These are phyloP conservation scores for Bryoerythrophyllum caledonicum DNA, from an alignment of 225 moss, liverwort and hornwort species.

Conservation along the genomic window DNA sequence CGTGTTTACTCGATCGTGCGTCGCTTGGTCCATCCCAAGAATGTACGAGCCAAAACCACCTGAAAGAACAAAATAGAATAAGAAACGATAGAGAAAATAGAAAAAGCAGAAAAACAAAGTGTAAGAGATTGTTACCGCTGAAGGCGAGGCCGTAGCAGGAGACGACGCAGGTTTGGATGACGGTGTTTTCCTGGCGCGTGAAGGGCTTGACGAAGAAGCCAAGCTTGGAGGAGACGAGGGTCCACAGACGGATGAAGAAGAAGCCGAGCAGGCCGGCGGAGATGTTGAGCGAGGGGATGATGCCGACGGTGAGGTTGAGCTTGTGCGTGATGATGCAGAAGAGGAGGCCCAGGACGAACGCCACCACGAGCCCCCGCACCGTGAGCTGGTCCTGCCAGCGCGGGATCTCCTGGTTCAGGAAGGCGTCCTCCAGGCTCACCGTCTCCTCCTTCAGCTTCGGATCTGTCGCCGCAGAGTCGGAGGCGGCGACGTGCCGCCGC, in stretches of 20 bases:
- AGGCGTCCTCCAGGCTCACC: constrained; percentile 44
- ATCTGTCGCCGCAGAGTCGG: constrained; percentile 11
- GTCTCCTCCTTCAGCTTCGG: constrained; percentile 11
- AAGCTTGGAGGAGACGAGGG: constrained; percentile 20
- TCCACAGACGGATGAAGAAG: constrained; percentile 63
- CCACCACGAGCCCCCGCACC: constrained; percentile 57
- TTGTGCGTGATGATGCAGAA: constrained; percentile 87
- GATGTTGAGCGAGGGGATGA: constrained; percentile 89
- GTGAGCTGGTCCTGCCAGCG: constrained; percentile 83
- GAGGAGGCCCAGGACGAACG: constrained; percentile 45
- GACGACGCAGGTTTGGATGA: constrained; percentile 92
- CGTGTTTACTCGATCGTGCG: constrained; percentile 26
- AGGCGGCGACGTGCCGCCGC: constrained; percentile 31
- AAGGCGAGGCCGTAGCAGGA: constrained; percentile 87
- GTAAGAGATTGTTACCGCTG: constrained; percentile 50
- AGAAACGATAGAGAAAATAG: accelerated
- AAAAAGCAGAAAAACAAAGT: no score
- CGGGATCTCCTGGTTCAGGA: constrained; percentile 43
- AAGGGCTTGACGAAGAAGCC: constrained; percentile 71
- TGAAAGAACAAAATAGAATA: constrained; percentile 22
- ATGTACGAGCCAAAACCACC: constrained; percentile 82
- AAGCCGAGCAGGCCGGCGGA: constrained; percentile 86
- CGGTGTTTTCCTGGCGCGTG: constrained; percentile 96
- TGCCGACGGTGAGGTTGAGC: constrained; percentile 83
- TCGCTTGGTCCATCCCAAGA: constrained; percentile 58